phyloP scores from a whole-genome alignment of 2,329 filamentous ascomycete species.

The Cephalotrichum gorgonifer region DNA sequence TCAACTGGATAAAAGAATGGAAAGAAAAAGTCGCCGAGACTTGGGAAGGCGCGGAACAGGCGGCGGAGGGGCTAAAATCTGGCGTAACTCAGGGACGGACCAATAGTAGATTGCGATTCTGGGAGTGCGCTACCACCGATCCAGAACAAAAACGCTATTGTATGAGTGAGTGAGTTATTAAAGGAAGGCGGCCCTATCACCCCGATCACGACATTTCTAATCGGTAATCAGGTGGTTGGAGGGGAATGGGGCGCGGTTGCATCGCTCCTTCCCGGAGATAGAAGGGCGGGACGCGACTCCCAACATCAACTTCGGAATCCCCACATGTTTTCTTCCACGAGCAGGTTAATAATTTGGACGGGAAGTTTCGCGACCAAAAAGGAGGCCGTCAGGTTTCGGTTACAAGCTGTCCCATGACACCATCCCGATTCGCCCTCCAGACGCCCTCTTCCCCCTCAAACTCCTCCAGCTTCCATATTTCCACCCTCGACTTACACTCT shows the following conservation, averaged over 20 bases:
- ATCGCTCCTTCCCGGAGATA: too few relatives aligned
- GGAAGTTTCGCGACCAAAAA: not conserved
- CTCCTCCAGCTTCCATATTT: slow-evolving; percentile 92
- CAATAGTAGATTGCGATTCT: not conserved
- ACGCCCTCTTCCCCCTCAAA: slow-evolving; percentile 69
- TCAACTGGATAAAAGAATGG: not conserved
- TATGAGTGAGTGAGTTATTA: too few relatives aligned
- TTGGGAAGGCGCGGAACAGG: not conserved
- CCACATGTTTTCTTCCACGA: too few relatives aligned
- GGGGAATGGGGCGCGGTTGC: too few relatives aligned
- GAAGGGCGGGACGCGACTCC: too few relatives aligned
- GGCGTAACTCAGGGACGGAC: not conserved
- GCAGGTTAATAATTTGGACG: too few relatives aligned
- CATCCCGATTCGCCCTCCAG: slow-evolving; percentile 84
- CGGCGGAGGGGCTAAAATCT: not conserved
- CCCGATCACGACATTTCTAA: too few relatives aligned
- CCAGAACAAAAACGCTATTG: not conserved
- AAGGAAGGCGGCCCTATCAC: not conserved
- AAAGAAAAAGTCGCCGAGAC: not conserved
- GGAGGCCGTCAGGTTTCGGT: slow-evolving; percentile 10
- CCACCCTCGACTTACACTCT: slow-evolving; percentile 73
- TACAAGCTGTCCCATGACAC: slow-evolving; percentile 43
- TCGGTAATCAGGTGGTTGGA: too few relatives aligned
- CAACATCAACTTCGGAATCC: too few relatives aligned
- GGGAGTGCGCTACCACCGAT: not conserved